Evolutionary conservation across 129 eudicot genomes (phyloP).

Genomic region (Escallonia rubra): DNA sequence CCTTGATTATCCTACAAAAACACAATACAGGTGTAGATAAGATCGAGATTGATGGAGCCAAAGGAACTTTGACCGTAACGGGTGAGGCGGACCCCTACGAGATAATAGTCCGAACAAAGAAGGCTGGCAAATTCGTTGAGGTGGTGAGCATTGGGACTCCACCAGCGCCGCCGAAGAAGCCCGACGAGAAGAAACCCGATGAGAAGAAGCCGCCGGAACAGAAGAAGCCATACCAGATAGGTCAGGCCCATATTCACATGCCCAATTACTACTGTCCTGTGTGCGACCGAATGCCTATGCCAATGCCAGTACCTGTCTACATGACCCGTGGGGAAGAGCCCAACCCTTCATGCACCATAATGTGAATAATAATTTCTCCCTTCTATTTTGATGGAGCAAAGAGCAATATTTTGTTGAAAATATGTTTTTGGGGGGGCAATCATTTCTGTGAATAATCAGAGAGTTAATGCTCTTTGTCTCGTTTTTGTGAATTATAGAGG

Average conservation of each 20-base stretch:
- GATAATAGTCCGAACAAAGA: slow-evolving; percentile 37
- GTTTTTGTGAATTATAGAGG: too few relatives aligned
- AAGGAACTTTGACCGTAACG: slow-evolving; percentile 47
- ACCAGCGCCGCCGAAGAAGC: slow-evolving; percentile 39
- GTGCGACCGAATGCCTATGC: slow-evolving; percentile 31
- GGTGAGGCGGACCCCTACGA: slow-evolving; percentile 68
- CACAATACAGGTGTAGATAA: slow-evolving; percentile 52
- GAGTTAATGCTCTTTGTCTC: too few relatives aligned
- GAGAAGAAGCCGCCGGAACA: slow-evolving; percentile 30
- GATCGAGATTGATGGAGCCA: slow-evolving; percentile 52
- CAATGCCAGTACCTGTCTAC: background rate
- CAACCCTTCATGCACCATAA: slow-evolving; percentile 31
- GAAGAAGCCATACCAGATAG: slow-evolving; percentile 35
- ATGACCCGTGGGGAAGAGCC: slow-evolving; percentile 28
- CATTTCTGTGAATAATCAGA: too few relatives aligned
- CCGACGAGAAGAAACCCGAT: slow-evolving; percentile 21
- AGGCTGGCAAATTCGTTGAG: slow-evolving; percentile 37
- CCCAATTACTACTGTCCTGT: slow-evolving; percentile 26
- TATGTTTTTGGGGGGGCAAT: too few relatives aligned
- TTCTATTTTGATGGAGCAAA: too few relatives aligned
- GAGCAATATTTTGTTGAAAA: too few relatives aligned
- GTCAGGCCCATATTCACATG: slow-evolving; percentile 22
- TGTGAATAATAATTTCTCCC: slow-evolving; percentile 22
- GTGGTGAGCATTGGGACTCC: slow-evolving; percentile 69
- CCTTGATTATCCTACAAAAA: background rate